These are phyloP conservation scores for Spinellus fusiger DNA, from an alignment of 192 early-diverging fungal genomes.

Conservation along the genomic window DNA sequence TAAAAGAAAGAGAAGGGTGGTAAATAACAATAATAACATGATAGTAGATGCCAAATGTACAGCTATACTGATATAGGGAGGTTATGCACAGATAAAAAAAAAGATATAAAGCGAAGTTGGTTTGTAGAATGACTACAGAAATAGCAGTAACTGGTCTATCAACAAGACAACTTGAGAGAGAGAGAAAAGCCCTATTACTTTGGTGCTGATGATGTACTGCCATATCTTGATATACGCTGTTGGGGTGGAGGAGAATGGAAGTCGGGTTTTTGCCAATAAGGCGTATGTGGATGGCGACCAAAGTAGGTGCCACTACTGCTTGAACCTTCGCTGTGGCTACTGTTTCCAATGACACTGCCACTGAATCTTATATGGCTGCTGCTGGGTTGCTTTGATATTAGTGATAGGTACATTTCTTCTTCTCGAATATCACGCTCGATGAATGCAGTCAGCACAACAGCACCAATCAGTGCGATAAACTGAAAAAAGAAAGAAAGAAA, in stretches of 20 bases:
- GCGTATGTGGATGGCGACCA: background rate
- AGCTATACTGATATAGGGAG: background rate
- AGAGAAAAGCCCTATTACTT: background rate
- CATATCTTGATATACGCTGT: constrained; percentile 10
- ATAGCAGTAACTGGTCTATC: background rate
- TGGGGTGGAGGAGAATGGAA: background rate
- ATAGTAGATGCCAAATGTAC: background rate
- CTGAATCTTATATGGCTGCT: background rate
- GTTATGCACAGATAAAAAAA: background rate
- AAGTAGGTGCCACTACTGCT: background rate
- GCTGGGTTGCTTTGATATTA: constrained; percentile 7
- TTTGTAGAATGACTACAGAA: background rate
- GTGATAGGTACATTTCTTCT: constrained; percentile 13
- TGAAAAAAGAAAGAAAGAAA: background rate
- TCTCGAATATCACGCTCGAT: constrained; percentile 11
- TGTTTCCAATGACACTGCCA: background rate
- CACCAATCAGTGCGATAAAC: constrained; percentile 5
- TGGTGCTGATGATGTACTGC: constrained; percentile 2
- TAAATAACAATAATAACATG: background rate
- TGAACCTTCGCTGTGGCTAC: constrained; percentile 1
- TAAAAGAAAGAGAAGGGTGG: background rate
- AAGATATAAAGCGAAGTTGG: background rate
- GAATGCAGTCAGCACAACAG: constrained; percentile 4
- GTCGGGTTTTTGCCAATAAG: background rate
- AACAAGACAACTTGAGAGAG: background rate